A percentile compares a stretch with the other conserved stretches of the same genome.
phyloP scores from a whole-genome alignment of 2,329 filamentous ascomycete species.

The Xylariaceae sp. region DNA sequence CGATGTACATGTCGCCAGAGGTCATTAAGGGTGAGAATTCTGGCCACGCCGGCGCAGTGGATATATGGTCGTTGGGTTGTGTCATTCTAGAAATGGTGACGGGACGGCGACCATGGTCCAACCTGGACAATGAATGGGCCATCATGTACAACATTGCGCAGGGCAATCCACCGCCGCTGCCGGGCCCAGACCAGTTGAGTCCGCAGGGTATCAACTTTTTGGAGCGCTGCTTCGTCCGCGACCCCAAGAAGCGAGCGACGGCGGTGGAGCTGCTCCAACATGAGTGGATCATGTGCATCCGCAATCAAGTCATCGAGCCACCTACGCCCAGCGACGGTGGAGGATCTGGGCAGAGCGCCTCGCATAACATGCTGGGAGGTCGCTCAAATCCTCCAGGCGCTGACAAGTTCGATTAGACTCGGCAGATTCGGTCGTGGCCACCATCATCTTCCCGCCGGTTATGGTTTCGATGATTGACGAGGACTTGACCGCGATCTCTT shows the following conservation, averaged over 20 bases:
- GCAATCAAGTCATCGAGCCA: constrained; percentile 60
- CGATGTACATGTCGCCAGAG: constrained; percentile 99
- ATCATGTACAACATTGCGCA: constrained; percentile 99
- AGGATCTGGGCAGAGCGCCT: constrained; percentile 37
- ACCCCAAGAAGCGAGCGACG: constrained; percentile 71
- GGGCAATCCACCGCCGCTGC: constrained; percentile 85
- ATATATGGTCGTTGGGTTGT: constrained; percentile 95
- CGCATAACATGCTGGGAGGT: constrained; percentile 29
- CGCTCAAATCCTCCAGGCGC: constrained; percentile 26
- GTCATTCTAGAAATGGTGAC: constrained; percentile 98
- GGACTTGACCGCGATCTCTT: constrained; percentile 2
- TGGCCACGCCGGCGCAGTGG: constrained; percentile 78
- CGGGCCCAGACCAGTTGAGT: constrained; percentile 76
- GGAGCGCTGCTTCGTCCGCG: constrained; percentile 76
- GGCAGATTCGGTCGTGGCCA: constrained; percentile 17
- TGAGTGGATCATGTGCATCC: constrained; percentile 74
- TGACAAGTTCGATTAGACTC: constrained; percentile 36
- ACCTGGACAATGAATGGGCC: constrained; percentile 96
- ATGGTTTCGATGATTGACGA: constrained; percentile 14
- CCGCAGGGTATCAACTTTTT: constrained; percentile 82
- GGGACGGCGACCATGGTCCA: constrained; percentile 87
- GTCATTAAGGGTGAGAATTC: constrained; percentile 86
- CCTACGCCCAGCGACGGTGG: constrained; percentile 56
- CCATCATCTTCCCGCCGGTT: constrained; percentile 19
- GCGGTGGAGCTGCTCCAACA: constrained; percentile 89